Evolutionary conservation across 192 early-diverging fungal species (phyloP).

Genomic region (Coemansia sp.): DNA sequence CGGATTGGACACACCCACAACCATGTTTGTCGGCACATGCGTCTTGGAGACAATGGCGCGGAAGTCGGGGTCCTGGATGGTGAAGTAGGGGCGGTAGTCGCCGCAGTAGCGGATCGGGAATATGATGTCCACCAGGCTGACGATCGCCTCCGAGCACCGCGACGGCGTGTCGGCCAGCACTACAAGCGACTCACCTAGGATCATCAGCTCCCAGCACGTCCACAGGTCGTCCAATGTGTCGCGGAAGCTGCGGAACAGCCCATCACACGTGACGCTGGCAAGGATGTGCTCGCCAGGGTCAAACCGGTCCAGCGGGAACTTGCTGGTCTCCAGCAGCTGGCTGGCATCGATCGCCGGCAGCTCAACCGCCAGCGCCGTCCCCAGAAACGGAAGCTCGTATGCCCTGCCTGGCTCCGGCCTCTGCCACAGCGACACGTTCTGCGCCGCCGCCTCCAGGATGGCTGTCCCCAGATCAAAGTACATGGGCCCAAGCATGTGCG

Average conservation of each 20-base stretch:
- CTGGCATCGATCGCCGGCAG: conserved; percentile 64
- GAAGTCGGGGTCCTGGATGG: conserved; percentile 94
- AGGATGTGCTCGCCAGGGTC: conserved; percentile 72
- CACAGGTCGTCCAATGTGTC: conserved; percentile 80
- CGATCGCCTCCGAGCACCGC: conserved; percentile 82
- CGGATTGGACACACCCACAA: conserved; percentile 96
- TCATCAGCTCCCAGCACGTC: conserved; percentile 93
- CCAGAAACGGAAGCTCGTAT: conserved; percentile 74
- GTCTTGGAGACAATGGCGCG: conserved; percentile 57
- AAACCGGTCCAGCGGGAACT: conserved; percentile 65
- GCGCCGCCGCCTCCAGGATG: conserved; percentile 78
- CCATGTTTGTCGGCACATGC: conserved; percentile 71
- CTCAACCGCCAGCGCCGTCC: conserved; percentile 66
- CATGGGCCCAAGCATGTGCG: conserved; percentile 72
- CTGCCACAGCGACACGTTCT: conserved; percentile 76
- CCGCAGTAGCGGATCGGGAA: conserved; percentile 97
- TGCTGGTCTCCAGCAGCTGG: conserved; percentile 72
- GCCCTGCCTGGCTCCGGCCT: conserved; percentile 55
- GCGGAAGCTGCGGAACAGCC: conserved; percentile 75
- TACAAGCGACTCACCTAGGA: conserved; percentile 85
- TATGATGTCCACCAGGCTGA: conserved; percentile 83
- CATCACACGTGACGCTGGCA: conserved; percentile 65
- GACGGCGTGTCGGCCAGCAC: conserved; percentile 86
- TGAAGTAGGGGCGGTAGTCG: conserved; percentile 96
- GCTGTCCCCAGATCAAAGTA: conserved; percentile 78